These are phyloP conservation scores for Salix udensis DNA, from an alignment of 345 rosid species.

Conservation along the genomic window DNA sequence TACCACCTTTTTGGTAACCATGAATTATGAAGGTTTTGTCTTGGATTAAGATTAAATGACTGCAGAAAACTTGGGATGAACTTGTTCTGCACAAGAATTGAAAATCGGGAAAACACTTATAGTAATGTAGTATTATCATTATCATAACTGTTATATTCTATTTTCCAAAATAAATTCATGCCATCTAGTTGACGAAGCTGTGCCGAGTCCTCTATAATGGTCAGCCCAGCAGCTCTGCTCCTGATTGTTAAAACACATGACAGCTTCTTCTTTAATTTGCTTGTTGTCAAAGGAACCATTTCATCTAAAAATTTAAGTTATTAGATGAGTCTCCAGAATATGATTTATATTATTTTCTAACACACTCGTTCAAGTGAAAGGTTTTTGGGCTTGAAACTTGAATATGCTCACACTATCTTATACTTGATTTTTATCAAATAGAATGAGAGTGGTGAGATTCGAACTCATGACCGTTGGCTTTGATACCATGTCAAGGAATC, in stretches of 20 bases:
- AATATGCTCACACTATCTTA: too few species aligned
- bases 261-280: neutral
- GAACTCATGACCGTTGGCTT: too few species aligned
- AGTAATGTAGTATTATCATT: neutral
- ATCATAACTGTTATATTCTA: neutral
- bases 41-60: neutral
- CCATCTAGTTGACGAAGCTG: neutral
- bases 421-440: too few species aligned
- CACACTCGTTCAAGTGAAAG: too few species aligned
- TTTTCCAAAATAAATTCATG: neutral
- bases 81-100: neutral
- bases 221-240: neutral
- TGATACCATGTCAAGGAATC: too few species aligned
- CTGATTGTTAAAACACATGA: neutral
- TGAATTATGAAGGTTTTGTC: neutral
- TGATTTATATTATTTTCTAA: too few species aligned
- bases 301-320: too few species aligned
- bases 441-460: too few species aligned
- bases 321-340: too few species aligned
- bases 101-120: neutral
- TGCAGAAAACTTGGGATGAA: neutral
- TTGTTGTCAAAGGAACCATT: too few species aligned
- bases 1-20: neutral
- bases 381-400: too few species aligned
- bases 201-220: neutral